phyloP scores from a whole-genome alignment of 768 basidiomycete genomes.

The Russula sp. region DNA sequence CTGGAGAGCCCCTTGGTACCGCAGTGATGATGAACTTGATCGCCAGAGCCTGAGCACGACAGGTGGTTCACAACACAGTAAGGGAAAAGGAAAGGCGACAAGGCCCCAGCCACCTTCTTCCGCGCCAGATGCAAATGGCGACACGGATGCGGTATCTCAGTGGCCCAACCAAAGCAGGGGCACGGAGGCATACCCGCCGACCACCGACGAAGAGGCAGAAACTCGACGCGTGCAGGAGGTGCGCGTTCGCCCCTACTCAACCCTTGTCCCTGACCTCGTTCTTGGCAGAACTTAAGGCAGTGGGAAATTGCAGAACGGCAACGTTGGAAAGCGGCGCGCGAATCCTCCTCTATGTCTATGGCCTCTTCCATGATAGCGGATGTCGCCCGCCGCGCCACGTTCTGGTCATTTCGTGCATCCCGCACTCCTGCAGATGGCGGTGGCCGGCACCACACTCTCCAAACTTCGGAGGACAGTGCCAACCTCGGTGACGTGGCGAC shows the following conservation, averaged over 20 bases:
- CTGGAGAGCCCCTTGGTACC: constrained; percentile 5
- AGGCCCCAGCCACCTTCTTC: background rate
- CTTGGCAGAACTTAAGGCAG: constrained; percentile 56
- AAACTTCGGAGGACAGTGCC: constrained; percentile 41
- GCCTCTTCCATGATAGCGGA: constrained; percentile 46
- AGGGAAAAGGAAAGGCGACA: constrained; percentile 14
- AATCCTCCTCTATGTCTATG: constrained; percentile 33
- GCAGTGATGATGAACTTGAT: constrained; percentile 3
- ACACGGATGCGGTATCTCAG: constrained; percentile 1
- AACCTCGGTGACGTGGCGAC: constrained; percentile 46
- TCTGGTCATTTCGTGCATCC: constrained; percentile 43
- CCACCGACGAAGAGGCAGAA: constrained; percentile 57
- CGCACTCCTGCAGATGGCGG: constrained; percentile 30
- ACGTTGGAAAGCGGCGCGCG: constrained; percentile 64
- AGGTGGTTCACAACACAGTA: background rate
- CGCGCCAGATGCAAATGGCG: constrained; percentile 1
- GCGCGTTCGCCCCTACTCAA: constrained; percentile 21
- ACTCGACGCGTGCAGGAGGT: constrained; percentile 70
- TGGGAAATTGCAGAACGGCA: constrained; percentile 77
- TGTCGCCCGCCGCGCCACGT: constrained; percentile 52
- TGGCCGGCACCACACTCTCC: constrained; percentile 43
- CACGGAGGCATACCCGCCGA: constrained; percentile 51
- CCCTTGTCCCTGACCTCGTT: background rate
- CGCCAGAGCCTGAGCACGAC: background rate
- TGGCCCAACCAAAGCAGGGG: background rate